Base-by-base conservation (phyloP, 257 asterid genomes). In the Sherardia arvensis region DNA sequence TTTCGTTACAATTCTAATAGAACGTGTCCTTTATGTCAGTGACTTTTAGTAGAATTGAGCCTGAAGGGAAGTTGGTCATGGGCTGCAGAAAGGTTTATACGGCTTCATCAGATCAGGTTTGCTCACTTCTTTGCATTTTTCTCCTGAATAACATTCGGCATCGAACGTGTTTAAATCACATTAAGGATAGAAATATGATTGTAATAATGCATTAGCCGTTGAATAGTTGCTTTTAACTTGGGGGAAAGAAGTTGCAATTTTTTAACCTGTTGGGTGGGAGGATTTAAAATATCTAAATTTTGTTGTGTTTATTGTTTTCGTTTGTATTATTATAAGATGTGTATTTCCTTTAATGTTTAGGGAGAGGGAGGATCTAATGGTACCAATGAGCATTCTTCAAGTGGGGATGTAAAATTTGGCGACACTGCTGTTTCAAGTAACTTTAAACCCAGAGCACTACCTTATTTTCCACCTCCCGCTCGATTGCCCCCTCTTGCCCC, bases 1-100 rank as follows among this genome's bases (percentile, higher is more conserved):
- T n/a, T n/a, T n/a, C n/a, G n/a, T n/a, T n/a, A n/a, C n/a, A n/a
- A n/a, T n/a, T 0, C 51, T 33, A 28, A 49, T 72, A 18, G n/a
- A 10, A 34, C 26, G 21, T 34, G 45, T 72, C 45, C 73, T 70
- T 62, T 67, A 40, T 76, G 33, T 74, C 96, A 92, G 99, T 92
- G 68, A 92, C 93, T 29, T 92, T 92, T 80, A 86, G 97, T 76
- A 82, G 96, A 80, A 74, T 84, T 80, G 95, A 89, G 81, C 96
- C 96, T 29, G 94, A 89, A 80, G 97, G 97, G 76, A 87, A 76
- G 84, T 74, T 92, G 80, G 86, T 92, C 73, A 87, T 92, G 95
- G 97, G 99, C 28, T 85, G 95, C 73, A 85, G 97, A 71, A 92
- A 89, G 81, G 78, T 83, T 69, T 71, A 87, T 53, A 59, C 80